Percentiles rank a stretch among this genome's conserved stretches.
Conservation (phyloP, 2,329 filamentous ascomycete species). For the Lachnellula hyalina region DNA sequence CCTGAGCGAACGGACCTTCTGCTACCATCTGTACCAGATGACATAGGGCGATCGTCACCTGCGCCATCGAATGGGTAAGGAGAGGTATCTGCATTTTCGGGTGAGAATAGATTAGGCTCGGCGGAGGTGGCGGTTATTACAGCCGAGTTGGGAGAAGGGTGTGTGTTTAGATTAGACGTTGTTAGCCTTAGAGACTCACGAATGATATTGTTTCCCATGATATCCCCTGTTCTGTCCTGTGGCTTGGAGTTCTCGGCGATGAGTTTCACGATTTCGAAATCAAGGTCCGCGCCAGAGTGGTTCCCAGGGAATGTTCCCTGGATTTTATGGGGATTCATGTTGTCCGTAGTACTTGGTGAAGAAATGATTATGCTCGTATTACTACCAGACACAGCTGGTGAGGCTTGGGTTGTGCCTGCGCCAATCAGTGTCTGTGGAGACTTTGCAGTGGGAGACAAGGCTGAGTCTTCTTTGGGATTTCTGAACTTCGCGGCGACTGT, state of each 20-base stretch:
- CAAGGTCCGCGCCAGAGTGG: neutral
- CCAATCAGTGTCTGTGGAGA: too few relatives aligned
- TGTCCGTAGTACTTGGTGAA: too few relatives aligned
- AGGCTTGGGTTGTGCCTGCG: too few relatives aligned
- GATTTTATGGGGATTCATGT: too few relatives aligned
- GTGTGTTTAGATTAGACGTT: neutral
- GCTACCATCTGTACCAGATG: conserved; percentile 1
- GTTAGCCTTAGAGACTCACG: neutral
- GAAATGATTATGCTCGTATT: too few relatives aligned
- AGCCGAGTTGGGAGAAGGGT: neutral
- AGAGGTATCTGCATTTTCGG: neutral
- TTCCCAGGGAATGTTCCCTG: neutral
- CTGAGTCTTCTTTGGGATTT: neutral
- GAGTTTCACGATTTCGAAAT: neutral
- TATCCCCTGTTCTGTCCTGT: neutral
- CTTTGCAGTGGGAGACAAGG: too few relatives aligned
- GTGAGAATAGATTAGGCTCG: neutral
- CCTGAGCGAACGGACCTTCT: conserved; percentile 45
- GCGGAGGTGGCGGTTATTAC: neutral
- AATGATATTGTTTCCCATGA: neutral
- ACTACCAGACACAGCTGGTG: too few relatives aligned
- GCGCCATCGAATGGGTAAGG: conserved; percentile 1
- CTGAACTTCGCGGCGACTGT: conserved; percentile 6
- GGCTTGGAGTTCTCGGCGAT: neutral
- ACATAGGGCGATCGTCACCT: conserved; percentile 1